Base-by-base conservation (phyloP, 305 asterid species). In the Fraxinus latifolia region DNA sequence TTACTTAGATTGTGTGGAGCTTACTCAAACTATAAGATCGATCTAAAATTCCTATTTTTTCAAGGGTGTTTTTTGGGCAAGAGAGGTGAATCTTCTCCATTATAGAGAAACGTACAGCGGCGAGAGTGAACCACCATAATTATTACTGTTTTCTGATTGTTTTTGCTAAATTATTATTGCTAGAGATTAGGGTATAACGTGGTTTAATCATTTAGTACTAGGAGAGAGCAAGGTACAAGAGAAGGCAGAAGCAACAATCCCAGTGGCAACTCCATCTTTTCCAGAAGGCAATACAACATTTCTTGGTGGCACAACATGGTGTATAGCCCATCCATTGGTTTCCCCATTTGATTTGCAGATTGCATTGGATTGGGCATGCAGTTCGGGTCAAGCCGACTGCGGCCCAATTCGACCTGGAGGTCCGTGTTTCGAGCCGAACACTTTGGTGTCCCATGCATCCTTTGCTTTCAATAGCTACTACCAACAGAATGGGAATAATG, bases 321-420 rank as follows among this genome's bases (percentile, higher is more conserved):
- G 98, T 3, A 90, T 94, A 79, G 98, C 97, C 62, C 90, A 90
- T 34, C 76, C 89, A 32, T 93, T 91, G 3, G 90, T 83, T 12
- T 80, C 94, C 0, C 88, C 77, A n/a, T 55, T 44, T 8, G 93
- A 94, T 80, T 55, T 94, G 62, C 92, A 94, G 87, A 82, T 82
- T 1, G 97, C 98, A 1, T 79, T 94, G 85, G 97, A 94, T 83
- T 94, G 97, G 98, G 98, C 97, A 0, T 94, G 98, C 60, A 97
- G 98, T 0, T 34, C 58, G 1, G 97, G 97, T 0, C 80, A 62
- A 78, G 90, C 93, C 0, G 90, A 94, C 74, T 93, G 97, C 44
- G 34, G 85, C 1, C 89, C 94, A 12, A 93, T 93, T 80, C 93
- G 84, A 78, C 17, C 84, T 0, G 91, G 89, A 4, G 98, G 98